Evolutionary conservation across 2,329 filamentous ascomycete genomes (phyloP).

Genomic region (Nannizziopsis barbatae): DNA sequence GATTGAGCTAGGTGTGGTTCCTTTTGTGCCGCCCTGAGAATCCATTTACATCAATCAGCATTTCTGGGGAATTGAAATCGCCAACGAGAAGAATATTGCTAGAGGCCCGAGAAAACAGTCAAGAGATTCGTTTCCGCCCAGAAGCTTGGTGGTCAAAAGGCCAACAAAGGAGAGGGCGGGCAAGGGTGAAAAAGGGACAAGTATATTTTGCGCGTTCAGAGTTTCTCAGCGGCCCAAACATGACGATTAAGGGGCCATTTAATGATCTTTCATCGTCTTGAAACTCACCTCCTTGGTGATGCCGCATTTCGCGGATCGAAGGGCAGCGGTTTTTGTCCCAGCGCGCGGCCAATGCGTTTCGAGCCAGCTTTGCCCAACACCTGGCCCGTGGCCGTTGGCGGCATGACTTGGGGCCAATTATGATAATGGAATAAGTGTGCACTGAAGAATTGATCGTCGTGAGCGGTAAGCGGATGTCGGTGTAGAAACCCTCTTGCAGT

Average conservation of each 20-base stretch:
- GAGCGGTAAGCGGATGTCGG: background rate
- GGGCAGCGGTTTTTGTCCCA: slow-evolving; percentile 10
- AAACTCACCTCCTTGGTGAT: slow-evolving; percentile 12
- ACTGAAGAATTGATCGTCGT: background rate
- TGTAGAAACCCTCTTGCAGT: background rate
- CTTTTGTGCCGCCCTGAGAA: slow-evolving; percentile 13
- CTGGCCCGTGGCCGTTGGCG: slow-evolving; percentile 1
- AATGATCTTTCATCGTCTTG: slow-evolving; percentile 3
- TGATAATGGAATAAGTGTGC: background rate
- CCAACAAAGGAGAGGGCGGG: background rate
- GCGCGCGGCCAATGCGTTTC: slow-evolving; percentile 1
- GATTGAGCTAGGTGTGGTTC: slow-evolving; percentile 16
- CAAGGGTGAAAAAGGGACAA: background rate
- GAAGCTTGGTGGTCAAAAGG: no score
- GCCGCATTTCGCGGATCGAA: slow-evolving; percentile 5
- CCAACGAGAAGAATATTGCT: no score
- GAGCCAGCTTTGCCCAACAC: slow-evolving; percentile 8
- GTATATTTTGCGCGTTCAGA: slow-evolving; percentile 1
- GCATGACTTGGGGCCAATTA: background rate
- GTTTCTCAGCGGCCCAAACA: background rate
- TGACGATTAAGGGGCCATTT: background rate
- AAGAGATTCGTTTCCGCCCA: no score
- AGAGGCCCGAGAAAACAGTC: no score
- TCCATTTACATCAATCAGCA: no score
- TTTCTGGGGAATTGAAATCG: no score